These are phyloP conservation scores for Starmerella potacharoeniae DNA, from an alignment of 805 yeast genomes.

Conservation along the genomic window DNA sequence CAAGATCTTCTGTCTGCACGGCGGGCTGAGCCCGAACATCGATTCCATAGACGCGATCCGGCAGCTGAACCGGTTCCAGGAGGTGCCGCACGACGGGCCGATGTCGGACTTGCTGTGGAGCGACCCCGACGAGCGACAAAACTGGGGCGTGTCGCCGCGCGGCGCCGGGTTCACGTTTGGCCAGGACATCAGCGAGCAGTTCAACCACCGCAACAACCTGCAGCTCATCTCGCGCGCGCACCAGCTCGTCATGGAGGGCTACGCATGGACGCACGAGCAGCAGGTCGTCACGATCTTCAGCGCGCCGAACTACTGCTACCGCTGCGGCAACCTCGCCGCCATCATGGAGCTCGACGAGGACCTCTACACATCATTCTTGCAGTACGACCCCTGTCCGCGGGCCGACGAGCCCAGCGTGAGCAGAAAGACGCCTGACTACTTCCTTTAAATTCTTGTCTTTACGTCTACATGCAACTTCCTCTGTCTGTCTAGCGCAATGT, in stretches of 20 bases:
- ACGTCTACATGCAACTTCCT: slow-evolving; percentile 3
- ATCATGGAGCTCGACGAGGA: slow-evolving; percentile 96
- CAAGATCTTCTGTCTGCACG: slow-evolving; percentile 86
- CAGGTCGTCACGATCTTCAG: slow-evolving; percentile 86
- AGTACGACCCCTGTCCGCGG: slow-evolving; percentile 91
- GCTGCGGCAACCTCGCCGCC: slow-evolving; percentile 98
- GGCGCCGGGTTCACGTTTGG: slow-evolving; percentile 99
- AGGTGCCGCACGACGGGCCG: slow-evolving; percentile 96
- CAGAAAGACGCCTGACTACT: slow-evolving; percentile 93
- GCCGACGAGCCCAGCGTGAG: slow-evolving; percentile 98
- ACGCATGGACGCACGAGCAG: slow-evolving; percentile 89
- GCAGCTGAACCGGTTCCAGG: slow-evolving; percentile 86
- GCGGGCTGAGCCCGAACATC: slow-evolving; percentile 95
- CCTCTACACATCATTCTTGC: slow-evolving; percentile 71
- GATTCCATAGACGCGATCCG: slow-evolving; percentile 91
- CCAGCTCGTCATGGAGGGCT: slow-evolving; percentile 96
- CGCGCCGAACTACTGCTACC: slow-evolving; percentile 93
- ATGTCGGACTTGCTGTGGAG: slow-evolving; percentile 96
- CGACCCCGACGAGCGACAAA: slow-evolving; percentile 94
- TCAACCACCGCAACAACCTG: slow-evolving; percentile 84
- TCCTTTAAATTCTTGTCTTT: slow-evolving; percentile 28
- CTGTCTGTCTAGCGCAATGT: slow-evolving; percentile 57
- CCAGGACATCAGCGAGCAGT: slow-evolving; percentile 89
- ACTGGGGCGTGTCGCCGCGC: slow-evolving; percentile 97
- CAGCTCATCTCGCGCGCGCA: slow-evolving; percentile 89